These are phyloP conservation scores for Stylonectria norvegica DNA, from an alignment of 2,329 filamentous ascomycete species.

Conservation along the genomic window DNA sequence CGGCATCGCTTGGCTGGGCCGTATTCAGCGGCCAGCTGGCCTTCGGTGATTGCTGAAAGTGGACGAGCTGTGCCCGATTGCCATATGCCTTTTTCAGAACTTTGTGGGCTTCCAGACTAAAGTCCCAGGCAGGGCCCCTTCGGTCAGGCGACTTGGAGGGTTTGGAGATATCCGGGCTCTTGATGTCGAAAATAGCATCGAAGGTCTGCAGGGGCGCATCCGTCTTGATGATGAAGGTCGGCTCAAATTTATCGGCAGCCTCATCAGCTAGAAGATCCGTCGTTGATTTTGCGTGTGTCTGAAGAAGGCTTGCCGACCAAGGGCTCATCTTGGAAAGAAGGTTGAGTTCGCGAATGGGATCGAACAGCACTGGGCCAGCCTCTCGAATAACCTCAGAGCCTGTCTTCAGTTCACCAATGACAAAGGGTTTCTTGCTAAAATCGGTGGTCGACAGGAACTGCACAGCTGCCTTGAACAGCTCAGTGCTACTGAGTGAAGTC, in stretches of 20 bases:
- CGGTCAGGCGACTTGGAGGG: constrained; percentile 35
- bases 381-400: constrained; percentile 38
- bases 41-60: constrained; percentile 45
- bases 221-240: constrained; percentile 70
- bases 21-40: constrained; percentile 30
- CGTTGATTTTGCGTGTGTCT: constrained; percentile 70
- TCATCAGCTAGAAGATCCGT: constrained; percentile 72
- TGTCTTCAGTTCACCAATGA: constrained; percentile 39
- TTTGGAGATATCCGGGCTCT: constrained; percentile 28
- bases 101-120: constrained; percentile 58
- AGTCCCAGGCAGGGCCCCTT: constrained; percentile 42
- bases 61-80: constrained; percentile 68
- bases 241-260: constrained; percentile 74
- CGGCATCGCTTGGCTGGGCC: constrained; percentile 19
- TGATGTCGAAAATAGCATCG: constrained; percentile 45
- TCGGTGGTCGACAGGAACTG: constrained; percentile 79
- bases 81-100: constrained; percentile 69
- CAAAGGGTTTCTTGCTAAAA: constrained; percentile 62
- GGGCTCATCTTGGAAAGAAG: constrained; percentile 85
- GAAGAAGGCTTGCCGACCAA: constrained; percentile 75
- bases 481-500: constrained; percentile 79
- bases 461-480: constrained; percentile 91
- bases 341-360: constrained; percentile 71
- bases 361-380: constrained; percentile 69
- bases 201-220: constrained; percentile 54